Evolutionary conservation across 768 basidiomycete genomes (phyloP).

Genomic region (Symmetrospora coprosmae): DNA sequence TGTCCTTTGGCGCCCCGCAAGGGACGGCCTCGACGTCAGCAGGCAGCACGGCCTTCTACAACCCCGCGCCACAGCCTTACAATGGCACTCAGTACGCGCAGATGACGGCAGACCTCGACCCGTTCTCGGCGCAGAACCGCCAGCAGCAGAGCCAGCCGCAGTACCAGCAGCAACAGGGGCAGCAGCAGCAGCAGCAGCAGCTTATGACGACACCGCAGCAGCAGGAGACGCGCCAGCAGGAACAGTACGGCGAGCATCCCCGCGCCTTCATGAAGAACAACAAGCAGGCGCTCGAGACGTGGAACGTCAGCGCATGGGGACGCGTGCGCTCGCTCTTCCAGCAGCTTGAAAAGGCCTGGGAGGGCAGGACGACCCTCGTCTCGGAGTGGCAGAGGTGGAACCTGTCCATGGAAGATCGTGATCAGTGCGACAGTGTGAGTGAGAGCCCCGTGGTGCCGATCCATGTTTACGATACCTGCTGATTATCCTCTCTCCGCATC

Average conservation of each 20-base stretch:
- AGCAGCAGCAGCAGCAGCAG: constrained; percentile 9
- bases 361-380: constrained; percentile 11
- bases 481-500: too few relatives aligned
- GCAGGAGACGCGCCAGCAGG: constrained; percentile 11
- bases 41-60: not conserved
- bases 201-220: constrained; percentile 10
- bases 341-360: constrained; percentile 19
- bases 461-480: too few relatives aligned
- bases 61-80: not conserved
- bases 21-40: not conserved
- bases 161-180: not conserved
- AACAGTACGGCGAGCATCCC: constrained; percentile 19
- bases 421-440: constrained; percentile 6
- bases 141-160: not conserved
- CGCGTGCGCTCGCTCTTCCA: not conserved
- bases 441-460: too few relatives aligned
- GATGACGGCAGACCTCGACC: constrained; percentile 11
- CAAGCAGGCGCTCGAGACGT: constrained; percentile 1
- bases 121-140: constrained; percentile 10
- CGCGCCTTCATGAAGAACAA: constrained; percentile 11
- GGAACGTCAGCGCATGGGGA: constrained; percentile 12
- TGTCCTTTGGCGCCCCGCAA: constrained; percentile 7
- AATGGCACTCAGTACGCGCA: not conserved
- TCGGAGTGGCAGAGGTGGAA: constrained; percentile 13
- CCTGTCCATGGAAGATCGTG: constrained; percentile 1